Evolutionary conservation across 805 yeast species (phyloP), one percentile per base, ranked within the genome.

Genomic region (Kodamaea sagamina): DNA sequence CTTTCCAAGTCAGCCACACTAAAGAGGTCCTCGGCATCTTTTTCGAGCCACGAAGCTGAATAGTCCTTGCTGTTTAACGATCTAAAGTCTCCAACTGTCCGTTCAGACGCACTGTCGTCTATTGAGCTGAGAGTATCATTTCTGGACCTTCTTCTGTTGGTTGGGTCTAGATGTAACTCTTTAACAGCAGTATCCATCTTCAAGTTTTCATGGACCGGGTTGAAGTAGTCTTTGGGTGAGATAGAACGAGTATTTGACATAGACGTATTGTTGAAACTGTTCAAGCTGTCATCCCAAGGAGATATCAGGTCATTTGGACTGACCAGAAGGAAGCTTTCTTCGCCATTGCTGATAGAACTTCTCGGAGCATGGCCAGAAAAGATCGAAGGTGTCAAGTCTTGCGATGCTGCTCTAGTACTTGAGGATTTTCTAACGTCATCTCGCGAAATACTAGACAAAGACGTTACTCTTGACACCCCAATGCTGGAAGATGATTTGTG

Each of bases 181-280:
- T 42, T 42, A 8, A 42, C 46, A 5, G 25, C 11, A 9, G 46
- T 38, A 2, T 42, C 42, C 27, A 42, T 22, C 29, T 42, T 42
- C 35, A 42, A 38, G 22, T 42, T 41, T 25, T 42, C 42, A 12
- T 42, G 46, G 6, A 42, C 42, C 12, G 46, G 46, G 26, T 42
- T 37, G 22, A 42, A 29, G 12, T 34, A 22, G 12, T 26, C 35
- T 32, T 41, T 32, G 10, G 28, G 34, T 6, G 19, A 22, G n/a
- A 22, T 13, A 16, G 38, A 18, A 11, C 32, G 35, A n/a, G 32
- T 18, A 10, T 18, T 19, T n/a, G 15, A 8, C 11, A 32, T 6
- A 3, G 15, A n/a, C 10, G 19, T 13, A 11, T 31, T 17, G 19
- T 15, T 17, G 36, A 19, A 32, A 17, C 24, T 18, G 18, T 32